Evolutionary conservation across 352 stramenopile species (phyloP).

Genomic region (Phytophthora rubi): DNA sequence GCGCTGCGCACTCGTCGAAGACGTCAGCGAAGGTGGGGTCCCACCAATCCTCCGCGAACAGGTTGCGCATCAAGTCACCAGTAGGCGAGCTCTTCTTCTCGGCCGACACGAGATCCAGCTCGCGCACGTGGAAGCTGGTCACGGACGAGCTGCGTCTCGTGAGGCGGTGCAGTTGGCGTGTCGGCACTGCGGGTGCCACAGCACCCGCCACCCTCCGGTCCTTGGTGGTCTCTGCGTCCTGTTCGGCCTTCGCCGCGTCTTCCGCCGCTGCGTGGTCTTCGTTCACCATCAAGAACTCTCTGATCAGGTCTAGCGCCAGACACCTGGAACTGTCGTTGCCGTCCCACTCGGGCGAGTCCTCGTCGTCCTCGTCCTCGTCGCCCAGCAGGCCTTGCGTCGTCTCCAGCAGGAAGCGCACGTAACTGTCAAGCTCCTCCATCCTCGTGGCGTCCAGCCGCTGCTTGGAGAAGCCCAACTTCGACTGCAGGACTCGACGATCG

Average conservation of each 20-base stretch:
- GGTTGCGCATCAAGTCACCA: constrained; percentile 36
- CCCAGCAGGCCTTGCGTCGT: constrained; percentile 69
- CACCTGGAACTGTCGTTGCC: constrained; percentile 34
- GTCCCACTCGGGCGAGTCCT: constrained; percentile 28
- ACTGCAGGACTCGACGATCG: constrained; percentile 59
- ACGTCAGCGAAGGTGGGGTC: constrained; percentile 58
- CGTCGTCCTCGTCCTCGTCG: constrained; percentile 58
- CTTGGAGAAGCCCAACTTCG: constrained; percentile 51
- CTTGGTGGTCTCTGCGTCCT: constrained; percentile 22
- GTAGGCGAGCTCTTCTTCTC: constrained; percentile 40
- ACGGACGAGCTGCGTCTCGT: constrained; percentile 42
- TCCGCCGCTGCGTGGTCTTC: constrained; percentile 44
- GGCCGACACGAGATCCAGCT: constrained; percentile 55
- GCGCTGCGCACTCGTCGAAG: constrained; percentile 60
- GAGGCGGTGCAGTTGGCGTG: constrained; percentile 32
- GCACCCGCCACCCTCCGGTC: constrained; percentile 9
- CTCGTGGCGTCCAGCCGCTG: constrained; percentile 59
- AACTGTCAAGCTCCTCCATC: constrained; percentile 71
- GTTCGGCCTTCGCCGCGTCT: background rate
- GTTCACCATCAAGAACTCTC: constrained; percentile 73
- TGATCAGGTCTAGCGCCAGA: constrained; percentile 53
- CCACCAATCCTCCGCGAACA: constrained; percentile 38
- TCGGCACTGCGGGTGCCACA: constrained; percentile 6
- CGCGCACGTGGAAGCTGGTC: constrained; percentile 62
- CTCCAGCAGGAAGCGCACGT: constrained; percentile 69